These are phyloP conservation scores for Acanthamoeba culbertsoni DNA, from an alignment of 208 protist species.

Conservation along the genomic window DNA sequence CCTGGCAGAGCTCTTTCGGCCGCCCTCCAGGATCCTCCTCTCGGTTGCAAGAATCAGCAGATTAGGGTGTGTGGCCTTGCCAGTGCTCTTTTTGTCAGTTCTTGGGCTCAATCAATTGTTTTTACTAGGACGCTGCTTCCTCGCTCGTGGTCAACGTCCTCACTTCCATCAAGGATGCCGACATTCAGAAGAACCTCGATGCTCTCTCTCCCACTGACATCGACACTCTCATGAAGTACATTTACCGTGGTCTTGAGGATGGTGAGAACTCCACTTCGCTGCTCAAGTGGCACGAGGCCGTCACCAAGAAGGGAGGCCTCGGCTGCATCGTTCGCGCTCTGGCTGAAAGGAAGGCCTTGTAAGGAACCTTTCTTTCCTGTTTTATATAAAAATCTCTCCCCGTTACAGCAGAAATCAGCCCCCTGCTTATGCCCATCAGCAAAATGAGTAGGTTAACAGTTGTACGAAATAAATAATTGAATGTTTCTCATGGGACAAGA, in stretches of 20 bases:
- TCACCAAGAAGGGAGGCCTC: conserved; percentile 72
- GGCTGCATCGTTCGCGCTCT: conserved; percentile 73
- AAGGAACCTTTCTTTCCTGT: conserved; percentile 37
- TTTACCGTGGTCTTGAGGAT: conserved; percentile 70
- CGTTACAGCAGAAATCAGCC: not conserved
- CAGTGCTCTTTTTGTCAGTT: too few relatives aligned
- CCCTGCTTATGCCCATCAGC: not conserved
- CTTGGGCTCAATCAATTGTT: not conserved
- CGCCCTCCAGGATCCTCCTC: conserved; percentile 65
- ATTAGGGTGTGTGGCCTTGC: too few relatives aligned
- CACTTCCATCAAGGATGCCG: conserved; percentile 66
- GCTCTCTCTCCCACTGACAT: conserved; percentile 64
- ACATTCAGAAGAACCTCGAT: conserved; percentile 66
- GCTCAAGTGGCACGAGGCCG: conserved; percentile 77
- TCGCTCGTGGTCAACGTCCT: conserved; percentile 63
- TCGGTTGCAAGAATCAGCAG: conserved; percentile 68
- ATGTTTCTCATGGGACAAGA: too few relatives aligned
- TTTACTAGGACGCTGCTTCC: conserved; percentile 57
- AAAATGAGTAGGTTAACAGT: too few relatives aligned
- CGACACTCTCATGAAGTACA: conserved; percentile 78
- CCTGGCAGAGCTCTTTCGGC: conserved; percentile 51
- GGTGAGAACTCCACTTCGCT: conserved; percentile 69
- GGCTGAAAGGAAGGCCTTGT: conserved; percentile 71
- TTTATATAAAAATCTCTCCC: not conserved
- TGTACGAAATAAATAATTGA: not conserved